Conservation (phyloP, 2,329 filamentous ascomycete species). For the Xylaria sp. region DNA sequence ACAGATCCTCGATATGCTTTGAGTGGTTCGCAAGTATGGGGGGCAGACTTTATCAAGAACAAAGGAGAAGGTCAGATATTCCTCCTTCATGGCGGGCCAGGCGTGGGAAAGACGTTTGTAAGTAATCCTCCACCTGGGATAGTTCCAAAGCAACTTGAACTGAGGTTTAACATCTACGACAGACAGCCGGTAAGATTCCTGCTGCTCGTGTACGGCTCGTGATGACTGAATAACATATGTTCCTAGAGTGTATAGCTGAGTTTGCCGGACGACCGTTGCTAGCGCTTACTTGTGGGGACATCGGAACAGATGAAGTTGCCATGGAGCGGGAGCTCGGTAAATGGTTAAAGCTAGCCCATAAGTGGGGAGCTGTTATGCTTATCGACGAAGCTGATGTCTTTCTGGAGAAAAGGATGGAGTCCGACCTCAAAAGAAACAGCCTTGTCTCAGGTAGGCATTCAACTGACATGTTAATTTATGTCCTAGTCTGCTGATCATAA, state of each 20-base stretch:
- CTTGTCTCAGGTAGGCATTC: background rate
- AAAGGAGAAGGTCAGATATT: conserved; percentile 35
- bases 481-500: background rate
- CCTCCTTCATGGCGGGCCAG: conserved; percentile 34
- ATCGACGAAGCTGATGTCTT: conserved; percentile 7
- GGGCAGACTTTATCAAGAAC: conserved; percentile 32
- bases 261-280: background rate
- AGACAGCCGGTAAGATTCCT: background rate
- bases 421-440: background rate
- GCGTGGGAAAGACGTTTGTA: conserved; percentile 34
- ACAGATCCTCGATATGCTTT: background rate
- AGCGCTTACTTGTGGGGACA: background rate
- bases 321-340: background rate
- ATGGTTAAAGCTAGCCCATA: conserved; percentile 2
- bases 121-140: background rate
- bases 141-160: background rate
- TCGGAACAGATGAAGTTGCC: background rate
- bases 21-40: background rate
- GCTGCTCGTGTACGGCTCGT: background rate
- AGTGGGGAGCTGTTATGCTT: conserved; percentile 16
- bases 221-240: background rate
- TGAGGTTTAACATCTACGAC: background rate
- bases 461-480: background rate
- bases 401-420: background rate
- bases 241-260: conserved; percentile 6